phyloP scores from a whole-genome alignment of 345 rosid species.

The Erysimum cheiranthoides region DNA sequence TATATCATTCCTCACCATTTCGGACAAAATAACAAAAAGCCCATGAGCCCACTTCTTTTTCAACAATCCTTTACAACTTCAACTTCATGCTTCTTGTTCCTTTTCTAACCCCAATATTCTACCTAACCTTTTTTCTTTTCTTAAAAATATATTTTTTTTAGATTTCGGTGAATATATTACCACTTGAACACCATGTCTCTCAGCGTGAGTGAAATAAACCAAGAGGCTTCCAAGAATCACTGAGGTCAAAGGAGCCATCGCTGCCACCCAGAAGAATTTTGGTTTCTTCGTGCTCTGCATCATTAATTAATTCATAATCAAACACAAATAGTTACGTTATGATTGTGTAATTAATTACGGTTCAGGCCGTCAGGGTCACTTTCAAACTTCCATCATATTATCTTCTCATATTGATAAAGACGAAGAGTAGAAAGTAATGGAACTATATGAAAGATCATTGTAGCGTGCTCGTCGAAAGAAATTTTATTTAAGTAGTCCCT shows the following conservation, averaged over 20 bases:
- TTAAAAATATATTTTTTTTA: not conserved
- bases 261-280: conserved; percentile 84
- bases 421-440: conserved; percentile 4
- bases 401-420: conserved; percentile 12
- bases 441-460: conserved; percentile 20
- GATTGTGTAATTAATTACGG: not conserved
- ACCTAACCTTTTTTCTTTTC: not conserved
- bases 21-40: conserved; percentile 12
- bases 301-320: conserved; percentile 10
- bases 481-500: not conserved
- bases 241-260: conserved; percentile 90
- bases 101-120: conserved; percentile 38
- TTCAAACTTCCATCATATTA: not conserved
- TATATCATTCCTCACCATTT: conserved; percentile 10
- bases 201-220: conserved; percentile 85
- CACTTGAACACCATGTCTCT: conserved; percentile 96
- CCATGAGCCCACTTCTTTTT: conserved; percentile 29
- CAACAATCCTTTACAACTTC: conserved; percentile 7
- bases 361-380: not conserved
- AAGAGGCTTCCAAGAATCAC: conserved; percentile 85
- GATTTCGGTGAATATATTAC: conserved; percentile 41
- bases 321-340: not conserved
- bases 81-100: conserved; percentile 37
- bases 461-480: conserved; percentile 20
- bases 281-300: conserved; percentile 76